Percentiles rank a stretch among this genome's conserved stretches.
These are phyloP conservation scores for Licmophora abbreviata DNA, from an alignment of 108 stramenopile species.

Conservation along the genomic window DNA sequence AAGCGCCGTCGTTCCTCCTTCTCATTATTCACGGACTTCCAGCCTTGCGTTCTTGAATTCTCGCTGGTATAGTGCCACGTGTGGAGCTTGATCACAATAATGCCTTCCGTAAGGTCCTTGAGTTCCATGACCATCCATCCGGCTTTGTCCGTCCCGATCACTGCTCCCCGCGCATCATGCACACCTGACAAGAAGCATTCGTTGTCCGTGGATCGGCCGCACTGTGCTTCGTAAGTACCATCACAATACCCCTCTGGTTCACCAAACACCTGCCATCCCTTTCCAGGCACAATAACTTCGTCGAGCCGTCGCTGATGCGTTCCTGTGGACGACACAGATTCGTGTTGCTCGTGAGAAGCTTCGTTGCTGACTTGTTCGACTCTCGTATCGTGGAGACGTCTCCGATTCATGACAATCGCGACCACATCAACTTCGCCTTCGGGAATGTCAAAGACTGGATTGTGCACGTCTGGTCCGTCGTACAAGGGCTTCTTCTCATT, in stretches of 20 bases:
- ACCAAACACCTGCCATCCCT: slow-evolving; percentile 53
- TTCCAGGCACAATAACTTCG: slow-evolving; percentile 42
- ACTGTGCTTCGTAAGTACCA: slow-evolving; percentile 48
- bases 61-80: slow-evolving; percentile 27
- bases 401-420: slow-evolving; percentile 25
- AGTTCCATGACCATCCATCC: slow-evolving; percentile 71
- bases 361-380: slow-evolving; percentile 2
- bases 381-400: not conserved
- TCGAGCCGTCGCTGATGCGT: slow-evolving; percentile 11
- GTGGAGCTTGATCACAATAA: slow-evolving; percentile 54
- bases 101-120: slow-evolving; percentile 47
- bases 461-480: slow-evolving; percentile 53
- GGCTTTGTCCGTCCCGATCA: slow-evolving; percentile 54
- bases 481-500: slow-evolving; percentile 30
- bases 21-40: slow-evolving; percentile 27
- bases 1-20: slow-evolving; percentile 3
- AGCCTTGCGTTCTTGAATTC: slow-evolving; percentile 22
- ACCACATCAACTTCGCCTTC: slow-evolving; percentile 50
- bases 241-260: slow-evolving; percentile 64
- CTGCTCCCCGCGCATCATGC: slow-evolving; percentile 49
- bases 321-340: not conserved
- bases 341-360: not conserved
- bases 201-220: slow-evolving; percentile 25
- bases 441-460: slow-evolving; percentile 36
- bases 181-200: slow-evolving; percentile 61